A percentile compares a stretch with the other conserved stretches of the same genome.
These are phyloP conservation scores for Lasiosphaeriaceae sp. DNA, from an alignment of 495 filamentous ascomycete genomes.

Conservation along the genomic window DNA sequence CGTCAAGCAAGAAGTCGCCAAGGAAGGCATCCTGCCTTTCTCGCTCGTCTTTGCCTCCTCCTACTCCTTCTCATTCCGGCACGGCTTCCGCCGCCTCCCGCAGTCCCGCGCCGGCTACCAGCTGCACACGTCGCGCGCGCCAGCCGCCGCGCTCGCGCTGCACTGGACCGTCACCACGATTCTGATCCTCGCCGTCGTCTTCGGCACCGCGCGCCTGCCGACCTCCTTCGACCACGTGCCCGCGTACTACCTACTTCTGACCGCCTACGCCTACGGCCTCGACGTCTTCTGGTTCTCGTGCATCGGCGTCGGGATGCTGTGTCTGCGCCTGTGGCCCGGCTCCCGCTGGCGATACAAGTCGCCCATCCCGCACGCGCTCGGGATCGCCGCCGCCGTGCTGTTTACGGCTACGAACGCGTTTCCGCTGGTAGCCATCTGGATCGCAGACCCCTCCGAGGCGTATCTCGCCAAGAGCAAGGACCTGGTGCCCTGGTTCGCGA, in stretches of 20 bases:
- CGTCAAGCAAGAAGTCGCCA: conserved; percentile 65
- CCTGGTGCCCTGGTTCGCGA: background rate
- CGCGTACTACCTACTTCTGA: background rate
- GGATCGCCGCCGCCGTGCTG: conserved; percentile 10
- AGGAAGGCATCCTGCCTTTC: conserved; percentile 62
- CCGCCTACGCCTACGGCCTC: conserved; percentile 16
- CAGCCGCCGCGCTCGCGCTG: conserved; percentile 15
- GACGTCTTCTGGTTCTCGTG: conserved; percentile 18
- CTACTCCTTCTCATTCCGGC: conserved; percentile 15
- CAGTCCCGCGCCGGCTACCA: conserved; percentile 6
- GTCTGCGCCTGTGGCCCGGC: conserved; percentile 16
- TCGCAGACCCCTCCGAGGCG: conserved; percentile 9
- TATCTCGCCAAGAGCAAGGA: background rate
- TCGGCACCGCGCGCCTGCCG: background rate
- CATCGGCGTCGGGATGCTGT: conserved; percentile 16
- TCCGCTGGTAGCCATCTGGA: conserved; percentile 19
- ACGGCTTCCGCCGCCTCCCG: conserved; percentile 17
- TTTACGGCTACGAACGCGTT: conserved; percentile 11
- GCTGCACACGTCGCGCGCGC: conserved; percentile 10
- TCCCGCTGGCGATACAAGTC: conserved; percentile 17
- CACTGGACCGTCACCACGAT: conserved; percentile 19
- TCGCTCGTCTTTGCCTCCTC: conserved; percentile 32
- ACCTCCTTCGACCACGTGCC: background rate
- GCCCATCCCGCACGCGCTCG: conserved; percentile 14
- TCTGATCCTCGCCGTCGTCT: conserved; percentile 6